Base-by-base conservation (phyloP, 2,329 filamentous ascomycete species). In the Penicillium sp. region DNA sequence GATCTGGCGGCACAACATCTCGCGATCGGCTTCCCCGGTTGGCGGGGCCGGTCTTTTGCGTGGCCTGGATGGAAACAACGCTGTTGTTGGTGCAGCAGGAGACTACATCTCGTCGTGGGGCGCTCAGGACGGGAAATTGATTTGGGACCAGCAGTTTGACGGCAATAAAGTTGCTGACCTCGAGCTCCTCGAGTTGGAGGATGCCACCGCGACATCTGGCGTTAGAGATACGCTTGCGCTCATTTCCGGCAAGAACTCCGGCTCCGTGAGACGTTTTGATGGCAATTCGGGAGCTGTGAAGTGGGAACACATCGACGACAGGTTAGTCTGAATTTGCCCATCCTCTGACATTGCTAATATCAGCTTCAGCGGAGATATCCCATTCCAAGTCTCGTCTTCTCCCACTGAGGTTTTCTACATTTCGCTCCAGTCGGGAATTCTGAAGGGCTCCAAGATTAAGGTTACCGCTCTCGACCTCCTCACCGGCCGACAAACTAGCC, bases 1-100 rank as follows among this genome's bases (percentile, higher is more conserved):
- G 13, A 83, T 97, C 2, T 99, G 94, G 94, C 84, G 94, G 48
- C 93, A 97, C 66, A 76, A 84, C 46, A 72, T 96, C 39, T 75
- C 81, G n/a, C 76, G 77, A 26, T 78, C 78, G 41, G 49, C 50
- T 20, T 48, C 59, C 34, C 42, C 54, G 21, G 52, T 54, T 23
- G 52, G 50, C 21, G 61, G 36, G 30, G 52, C 56, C 20, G 62
- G 62, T 50, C 78, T 84, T 63, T 72, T 95, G 61, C 81, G 88
- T 56, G 85, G 88, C n/a, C 85, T 85, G n/a, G 86, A 91, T 59
- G 88, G 87, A 52, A 88, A 93, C 68, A 85, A 88, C 61, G 88
- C 87, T 68, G 77, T 97, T 15, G 82, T 91, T 30, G 88, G 88
- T 60, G 91, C 88, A 1, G 75, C 86, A 30, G 90, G 87, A 13